These are phyloP conservation scores for Lentinula lateritia DNA, from an alignment of 768 basidiomycete species.

Conservation along the genomic window DNA sequence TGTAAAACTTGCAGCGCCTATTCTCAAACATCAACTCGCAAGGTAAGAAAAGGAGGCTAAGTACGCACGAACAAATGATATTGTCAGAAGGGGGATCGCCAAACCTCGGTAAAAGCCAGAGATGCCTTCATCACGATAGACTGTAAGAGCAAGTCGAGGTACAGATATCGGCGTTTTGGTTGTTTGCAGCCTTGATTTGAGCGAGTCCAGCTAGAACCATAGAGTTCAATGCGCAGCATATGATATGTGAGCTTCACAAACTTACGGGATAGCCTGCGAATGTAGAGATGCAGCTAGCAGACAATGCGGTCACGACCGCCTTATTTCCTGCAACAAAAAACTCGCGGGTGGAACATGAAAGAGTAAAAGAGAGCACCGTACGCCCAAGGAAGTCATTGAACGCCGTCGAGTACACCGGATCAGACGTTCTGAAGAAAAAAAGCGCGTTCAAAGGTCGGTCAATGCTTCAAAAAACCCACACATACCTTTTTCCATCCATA, in stretches of 20 bases:
- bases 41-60: slow-evolving; percentile 3
- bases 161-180: slow-evolving; percentile 72
- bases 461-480: slow-evolving; percentile 9
- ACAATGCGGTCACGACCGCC: slow-evolving; percentile 84
- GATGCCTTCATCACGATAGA: slow-evolving; percentile 82
- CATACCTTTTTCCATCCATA: slow-evolving; percentile 76
- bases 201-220: slow-evolving; percentile 68
- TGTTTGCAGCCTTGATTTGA: slow-evolving; percentile 91
- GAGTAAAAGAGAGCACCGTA: slow-evolving; percentile 26
- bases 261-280: slow-evolving; percentile 83
- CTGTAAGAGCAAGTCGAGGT: slow-evolving; percentile 60
- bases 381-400: slow-evolving; percentile 66
- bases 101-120: slow-evolving; percentile 87
- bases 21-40: slow-evolving; percentile 2
- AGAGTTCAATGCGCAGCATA: not conserved
- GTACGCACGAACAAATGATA: slow-evolving; percentile 90
- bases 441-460: slow-evolving; percentile 14
- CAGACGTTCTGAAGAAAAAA: slow-evolving; percentile 42
- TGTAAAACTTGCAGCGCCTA: slow-evolving; percentile 87
- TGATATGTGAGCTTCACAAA: not conserved
- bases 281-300: slow-evolving; percentile 89
- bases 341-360: slow-evolving; percentile 9
- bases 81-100: slow-evolving; percentile 91
- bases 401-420: slow-evolving; percentile 53
- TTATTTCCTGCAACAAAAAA: slow-evolving; percentile 55